phyloP scores from a whole-genome alignment of 2,329 filamentous ascomycete species.

The Plenodomus tracheiphilus region DNA sequence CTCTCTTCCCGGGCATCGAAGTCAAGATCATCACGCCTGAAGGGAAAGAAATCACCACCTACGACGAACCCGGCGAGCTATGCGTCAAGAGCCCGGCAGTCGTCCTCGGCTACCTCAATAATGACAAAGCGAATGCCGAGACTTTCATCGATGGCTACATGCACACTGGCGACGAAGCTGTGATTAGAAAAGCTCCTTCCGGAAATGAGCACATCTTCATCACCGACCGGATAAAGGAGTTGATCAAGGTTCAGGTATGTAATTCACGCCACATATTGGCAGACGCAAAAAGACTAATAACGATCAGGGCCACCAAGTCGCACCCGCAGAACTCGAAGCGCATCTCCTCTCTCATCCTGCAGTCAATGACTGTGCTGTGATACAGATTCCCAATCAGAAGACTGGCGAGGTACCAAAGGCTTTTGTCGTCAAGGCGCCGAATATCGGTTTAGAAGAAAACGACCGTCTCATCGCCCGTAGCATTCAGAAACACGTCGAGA shows the following conservation, averaged over 20 bases:
- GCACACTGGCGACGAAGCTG: conserved; percentile 81
- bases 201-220: conserved; percentile 83
- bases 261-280: not conserved
- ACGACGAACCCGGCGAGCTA: conserved; percentile 72
- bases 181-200: conserved; percentile 54
- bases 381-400: conserved; percentile 67
- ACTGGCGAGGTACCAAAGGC: conserved; percentile 67
- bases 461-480: conserved; percentile 54
- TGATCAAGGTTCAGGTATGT: conserved; percentile 75
- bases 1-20: conserved; percentile 65
- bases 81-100: conserved; percentile 68
- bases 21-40: conserved; percentile 70
- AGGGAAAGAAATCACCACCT: conserved; percentile 66
- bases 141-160: conserved; percentile 80
- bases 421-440: conserved; percentile 62
- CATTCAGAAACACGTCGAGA: conserved; percentile 62
- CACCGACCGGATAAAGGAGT: conserved; percentile 78
- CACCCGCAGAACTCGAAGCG: conserved; percentile 80
- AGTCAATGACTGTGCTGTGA: conserved; percentile 79
- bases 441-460: conserved; percentile 55
- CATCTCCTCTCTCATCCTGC: conserved; percentile 73
- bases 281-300: not conserved
- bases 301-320: conserved; percentile 73
- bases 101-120: conserved; percentile 83
- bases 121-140: conserved; percentile 78